Evolutionary conservation across 2,329 filamentous ascomycete genomes (phyloP).

Genomic region (Aspergillus quadrilineatus): DNA sequence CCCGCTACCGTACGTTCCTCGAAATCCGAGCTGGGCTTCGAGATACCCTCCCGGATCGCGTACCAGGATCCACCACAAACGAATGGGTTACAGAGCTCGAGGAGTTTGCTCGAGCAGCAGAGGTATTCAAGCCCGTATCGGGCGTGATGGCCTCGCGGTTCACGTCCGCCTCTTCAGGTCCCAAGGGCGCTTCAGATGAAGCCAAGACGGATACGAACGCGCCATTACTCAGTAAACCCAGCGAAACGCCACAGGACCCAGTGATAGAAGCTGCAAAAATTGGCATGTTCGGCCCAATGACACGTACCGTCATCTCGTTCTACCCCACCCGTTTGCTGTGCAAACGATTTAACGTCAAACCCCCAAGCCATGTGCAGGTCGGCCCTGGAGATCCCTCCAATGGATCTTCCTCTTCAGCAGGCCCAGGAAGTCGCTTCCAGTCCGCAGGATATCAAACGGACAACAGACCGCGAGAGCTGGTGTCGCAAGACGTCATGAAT

Average conservation of each 20-base stretch:
- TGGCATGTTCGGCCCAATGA: slow-evolving; percentile 92
- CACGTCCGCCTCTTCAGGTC: slow-evolving; percentile 58
- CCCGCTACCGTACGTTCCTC: slow-evolving; percentile 79
- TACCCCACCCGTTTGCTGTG: slow-evolving; percentile 82
- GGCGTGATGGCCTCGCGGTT: slow-evolving; percentile 93
- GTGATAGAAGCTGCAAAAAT: slow-evolving; percentile 82
- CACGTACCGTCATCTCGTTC: slow-evolving; percentile 69
- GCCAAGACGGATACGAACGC: slow-evolving; percentile 26
- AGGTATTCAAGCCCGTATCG: slow-evolving; percentile 87
- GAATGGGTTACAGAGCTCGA: slow-evolving; percentile 78
- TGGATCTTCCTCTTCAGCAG: slow-evolving; percentile 21
- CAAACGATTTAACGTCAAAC: slow-evolving; percentile 87
- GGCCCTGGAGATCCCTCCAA: slow-evolving; percentile 44
- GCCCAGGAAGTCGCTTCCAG: slow-evolving; percentile 27
- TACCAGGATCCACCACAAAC: slow-evolving; percentile 55
- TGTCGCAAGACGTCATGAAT: slow-evolving; percentile 57
- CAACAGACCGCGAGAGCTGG: slow-evolving; percentile 45
- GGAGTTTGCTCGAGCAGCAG: slow-evolving; percentile 72
- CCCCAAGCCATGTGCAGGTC: slow-evolving; percentile 66
- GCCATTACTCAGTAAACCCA: slow-evolving; percentile 48
- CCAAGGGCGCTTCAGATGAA: slow-evolving; percentile 41
- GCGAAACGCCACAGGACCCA: slow-evolving; percentile 66
- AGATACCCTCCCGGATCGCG: slow-evolving; percentile 58
- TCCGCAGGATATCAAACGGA: slow-evolving; percentile 34
- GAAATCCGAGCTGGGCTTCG: slow-evolving; percentile 69